Base-by-base conservation (phyloP, 1,139 yeast species). In the Hemisphaericaspora xylanilytica region DNA sequence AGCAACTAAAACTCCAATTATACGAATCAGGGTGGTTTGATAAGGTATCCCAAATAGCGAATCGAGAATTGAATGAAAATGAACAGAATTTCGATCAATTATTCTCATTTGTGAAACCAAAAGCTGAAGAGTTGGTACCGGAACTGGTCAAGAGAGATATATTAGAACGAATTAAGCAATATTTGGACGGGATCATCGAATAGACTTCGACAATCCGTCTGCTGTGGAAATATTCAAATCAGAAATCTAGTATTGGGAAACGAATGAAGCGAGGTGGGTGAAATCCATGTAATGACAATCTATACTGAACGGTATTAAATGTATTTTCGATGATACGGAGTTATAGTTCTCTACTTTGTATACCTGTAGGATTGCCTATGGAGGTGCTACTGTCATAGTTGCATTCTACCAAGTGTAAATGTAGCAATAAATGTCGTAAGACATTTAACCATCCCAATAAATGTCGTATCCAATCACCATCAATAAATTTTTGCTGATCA, bases 21-120 rank as follows among this genome's bases (percentile, higher is more conserved):
- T 73, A 79, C 42, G 85, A 85, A 54, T 73, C 82, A 2, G 97
- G 97, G 6, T 90, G 97, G 97, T 80, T 79, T 49, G 95, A 87
- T 50, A 75, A 82, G 44, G 80, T 89, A 24, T 71, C 78, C 39
- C 76, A 71, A 37, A 51, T 84, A 39, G 84, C 94, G 3, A 63
- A 53, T 35, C 40, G 51, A 10, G 71, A 69, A 42, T 51, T 67
- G 34, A 64, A 62, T 35, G 56, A 54, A 18, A 46, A 47, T 17
- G 48, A 56, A 48, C 71, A 68, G 31, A 55, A 62, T 36, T 81
- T 84, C 47, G 78, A 74, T 14, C 69, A 72, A 35, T 59, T 86
- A 14, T 67, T 78, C 39, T 54, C 73, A 9, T 64, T 67, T 28
- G 60, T 88, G 10, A 85, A 81, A 53, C 82, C 86, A 9, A 67